These are phyloP conservation scores for Monosporascus sp. DNA, from an alignment of 2,329 filamentous ascomycete species.

Conservation along the genomic window DNA sequence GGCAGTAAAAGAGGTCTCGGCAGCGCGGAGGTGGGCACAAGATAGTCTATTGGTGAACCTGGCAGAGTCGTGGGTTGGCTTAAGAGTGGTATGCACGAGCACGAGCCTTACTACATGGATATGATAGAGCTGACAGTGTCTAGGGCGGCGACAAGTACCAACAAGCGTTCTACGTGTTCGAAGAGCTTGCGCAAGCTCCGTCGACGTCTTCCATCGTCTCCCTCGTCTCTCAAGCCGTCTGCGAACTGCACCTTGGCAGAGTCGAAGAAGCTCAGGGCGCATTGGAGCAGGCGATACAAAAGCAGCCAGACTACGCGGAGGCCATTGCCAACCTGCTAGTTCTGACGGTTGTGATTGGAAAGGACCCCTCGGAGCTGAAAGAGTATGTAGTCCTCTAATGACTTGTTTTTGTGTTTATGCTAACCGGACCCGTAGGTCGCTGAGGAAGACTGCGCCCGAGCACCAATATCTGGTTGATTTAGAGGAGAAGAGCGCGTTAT, in stretches of 20 bases:
- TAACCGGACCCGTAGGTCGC: constrained; percentile 33
- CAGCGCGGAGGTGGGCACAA: constrained; percentile 89
- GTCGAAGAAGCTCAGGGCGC: constrained; percentile 85
- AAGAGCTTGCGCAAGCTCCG: constrained; percentile 86
- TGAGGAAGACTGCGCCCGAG: constrained; percentile 55
- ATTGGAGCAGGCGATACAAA: constrained; percentile 70
- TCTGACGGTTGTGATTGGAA: constrained; percentile 70
- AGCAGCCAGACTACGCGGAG: constrained; percentile 65
- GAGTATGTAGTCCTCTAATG: constrained; percentile 45
- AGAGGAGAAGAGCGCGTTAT: constrained; percentile 78
- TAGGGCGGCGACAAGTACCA: constrained; percentile 95
- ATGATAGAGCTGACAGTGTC: not conserved
- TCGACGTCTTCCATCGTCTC: constrained; percentile 70
- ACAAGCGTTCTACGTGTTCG: constrained; percentile 94
- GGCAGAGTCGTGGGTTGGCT: constrained; percentile 89
- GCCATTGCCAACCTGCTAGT: constrained; percentile 81
- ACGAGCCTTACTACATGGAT: not conserved
- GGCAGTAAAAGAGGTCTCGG: constrained; percentile 80
- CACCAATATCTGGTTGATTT: constrained; percentile 71
- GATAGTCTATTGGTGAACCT: constrained; percentile 91
- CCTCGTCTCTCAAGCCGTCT: constrained; percentile 82
- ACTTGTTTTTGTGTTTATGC: not conserved
- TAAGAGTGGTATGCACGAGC: constrained; percentile 63
- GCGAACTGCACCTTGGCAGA: constrained; percentile 85
- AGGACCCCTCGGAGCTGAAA: constrained; percentile 57